phyloP scores from a whole-genome alignment of 805 yeast genomes.

The Kockiozyma suomiensis region DNA sequence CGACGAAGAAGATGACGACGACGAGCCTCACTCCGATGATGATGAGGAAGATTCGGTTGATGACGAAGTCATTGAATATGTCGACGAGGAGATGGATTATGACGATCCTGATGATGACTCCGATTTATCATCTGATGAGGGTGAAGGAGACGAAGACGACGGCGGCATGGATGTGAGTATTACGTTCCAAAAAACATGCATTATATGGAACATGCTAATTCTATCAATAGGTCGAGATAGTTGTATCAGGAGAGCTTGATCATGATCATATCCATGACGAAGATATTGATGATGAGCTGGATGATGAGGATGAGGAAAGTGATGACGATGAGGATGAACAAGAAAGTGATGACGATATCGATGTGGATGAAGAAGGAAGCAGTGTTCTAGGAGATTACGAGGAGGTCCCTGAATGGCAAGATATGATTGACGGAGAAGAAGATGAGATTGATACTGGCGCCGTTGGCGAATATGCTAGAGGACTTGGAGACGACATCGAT shows the following conservation, averaged over 20 bases:
- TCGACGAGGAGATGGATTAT: constrained; percentile 32
- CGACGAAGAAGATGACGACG: constrained; percentile 44
- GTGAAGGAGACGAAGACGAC: constrained; percentile 41
- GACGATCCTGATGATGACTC: constrained; percentile 36
- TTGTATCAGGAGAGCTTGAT: constrained; percentile 40
- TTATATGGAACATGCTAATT: neutral
- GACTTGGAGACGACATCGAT: constrained; percentile 29
- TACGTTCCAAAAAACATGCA: neutral
- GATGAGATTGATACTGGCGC: constrained; percentile 39
- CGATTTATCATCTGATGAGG: constrained; percentile 6
- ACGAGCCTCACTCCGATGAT: constrained; percentile 46
- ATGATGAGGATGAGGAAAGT: constrained; percentile 40
- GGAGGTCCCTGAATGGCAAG: constrained; percentile 20
- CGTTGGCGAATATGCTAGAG: constrained; percentile 33
- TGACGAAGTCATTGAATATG: constrained; percentile 37
- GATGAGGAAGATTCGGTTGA: constrained; percentile 41
- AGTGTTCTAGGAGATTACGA: constrained; percentile 35
- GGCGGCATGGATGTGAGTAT: constrained; percentile 35
- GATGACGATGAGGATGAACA: constrained; percentile 40
- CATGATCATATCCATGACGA: constrained; percentile 36
- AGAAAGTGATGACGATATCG: constrained; percentile 32
- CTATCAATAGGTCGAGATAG: constrained; percentile 25
- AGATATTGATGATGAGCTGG: constrained; percentile 21
- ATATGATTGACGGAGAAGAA: constrained; percentile 35
- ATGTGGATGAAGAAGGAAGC: constrained; percentile 39